Conservation (phyloP, 225 moss, liverwort and hornwort species). For the Rhytidiadelphus loreus region DNA sequence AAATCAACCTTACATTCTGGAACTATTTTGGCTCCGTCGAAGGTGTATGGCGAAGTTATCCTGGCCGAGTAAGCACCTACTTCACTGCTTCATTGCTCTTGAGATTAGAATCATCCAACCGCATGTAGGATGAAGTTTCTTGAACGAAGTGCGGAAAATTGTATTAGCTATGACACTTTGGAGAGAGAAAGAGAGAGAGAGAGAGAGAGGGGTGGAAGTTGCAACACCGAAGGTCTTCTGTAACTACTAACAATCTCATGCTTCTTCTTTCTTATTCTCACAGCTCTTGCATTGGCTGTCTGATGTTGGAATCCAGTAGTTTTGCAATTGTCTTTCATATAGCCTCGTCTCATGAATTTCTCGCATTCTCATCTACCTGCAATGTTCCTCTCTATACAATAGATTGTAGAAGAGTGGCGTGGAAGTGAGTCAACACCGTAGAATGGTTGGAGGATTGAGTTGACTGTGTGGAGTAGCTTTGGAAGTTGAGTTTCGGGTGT, state of each 20-base stretch:
- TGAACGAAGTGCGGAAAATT: neutral
- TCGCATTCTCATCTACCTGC: neutral
- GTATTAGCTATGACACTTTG: neutral
- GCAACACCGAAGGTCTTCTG: neutral
- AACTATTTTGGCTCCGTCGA: conserved; percentile 39
- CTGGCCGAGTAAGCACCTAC: conserved; percentile 23
- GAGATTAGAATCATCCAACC: neutral
- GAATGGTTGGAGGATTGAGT: neutral
- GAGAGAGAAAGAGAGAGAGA: neutral
- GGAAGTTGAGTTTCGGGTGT: neutral
- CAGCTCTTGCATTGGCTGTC: neutral
- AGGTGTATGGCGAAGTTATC: conserved; percentile 37
- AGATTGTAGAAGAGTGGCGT: neutral
- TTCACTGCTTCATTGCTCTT: neutral
- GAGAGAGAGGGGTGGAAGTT: too few relatives aligned
- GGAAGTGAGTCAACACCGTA: neutral
- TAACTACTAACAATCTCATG: neutral
- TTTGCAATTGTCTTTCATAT: neutral
- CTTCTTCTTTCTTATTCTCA: neutral
- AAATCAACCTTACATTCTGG: conserved; percentile 33
- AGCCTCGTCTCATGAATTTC: neutral
- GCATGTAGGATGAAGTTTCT: neutral
- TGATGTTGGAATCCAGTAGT: neutral
- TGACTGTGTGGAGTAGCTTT: neutral
- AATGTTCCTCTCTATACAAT: neutral